phyloP scores from a whole-genome alignment of 148 eudicot species.

The Nyssa sinensis region DNA sequence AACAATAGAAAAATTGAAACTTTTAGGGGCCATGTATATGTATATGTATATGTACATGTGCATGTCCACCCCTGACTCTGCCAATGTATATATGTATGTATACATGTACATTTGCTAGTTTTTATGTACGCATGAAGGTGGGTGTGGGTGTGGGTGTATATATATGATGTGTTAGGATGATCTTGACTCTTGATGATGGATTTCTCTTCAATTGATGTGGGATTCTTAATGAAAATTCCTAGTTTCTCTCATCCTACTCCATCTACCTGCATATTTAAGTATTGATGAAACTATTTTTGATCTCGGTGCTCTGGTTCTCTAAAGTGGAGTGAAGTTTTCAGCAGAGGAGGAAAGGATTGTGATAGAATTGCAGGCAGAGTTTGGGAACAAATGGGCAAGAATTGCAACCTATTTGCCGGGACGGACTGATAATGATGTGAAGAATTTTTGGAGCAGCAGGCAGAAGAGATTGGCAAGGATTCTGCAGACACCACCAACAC shows the following conservation, averaged over 20 bases:
- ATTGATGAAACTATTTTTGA: too few relatives aligned
- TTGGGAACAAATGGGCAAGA: constrained; percentile 86
- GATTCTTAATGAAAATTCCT: neutral
- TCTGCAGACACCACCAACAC: constrained; percentile 28
- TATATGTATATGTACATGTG: neutral
- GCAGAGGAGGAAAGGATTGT: constrained; percentile 74
- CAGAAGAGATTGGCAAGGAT: constrained; percentile 66
- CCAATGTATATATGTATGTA: neutral
- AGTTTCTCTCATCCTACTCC: neutral
- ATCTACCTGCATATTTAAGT: too few relatives aligned
- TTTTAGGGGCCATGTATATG: neutral
- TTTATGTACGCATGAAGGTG: too few relatives aligned
- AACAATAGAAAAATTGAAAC: too few relatives aligned
- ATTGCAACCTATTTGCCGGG: constrained; percentile 69
- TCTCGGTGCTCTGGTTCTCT: neutral
- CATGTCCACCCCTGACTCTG: neutral
- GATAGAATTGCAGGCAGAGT: constrained; percentile 59
- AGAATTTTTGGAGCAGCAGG: constrained; percentile 91
- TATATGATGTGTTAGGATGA: neutral
- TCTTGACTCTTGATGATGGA: neutral
- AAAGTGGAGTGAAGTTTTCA: constrained; percentile 79
- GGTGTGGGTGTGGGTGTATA: too few relatives aligned
- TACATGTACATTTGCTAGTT: too few relatives aligned
- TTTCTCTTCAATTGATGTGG: neutral
- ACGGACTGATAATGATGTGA: constrained; percentile 82